phyloP scores from a whole-genome alignment of 2,329 filamentous ascomycete genomes.

The Claviceps sp. region DNA sequence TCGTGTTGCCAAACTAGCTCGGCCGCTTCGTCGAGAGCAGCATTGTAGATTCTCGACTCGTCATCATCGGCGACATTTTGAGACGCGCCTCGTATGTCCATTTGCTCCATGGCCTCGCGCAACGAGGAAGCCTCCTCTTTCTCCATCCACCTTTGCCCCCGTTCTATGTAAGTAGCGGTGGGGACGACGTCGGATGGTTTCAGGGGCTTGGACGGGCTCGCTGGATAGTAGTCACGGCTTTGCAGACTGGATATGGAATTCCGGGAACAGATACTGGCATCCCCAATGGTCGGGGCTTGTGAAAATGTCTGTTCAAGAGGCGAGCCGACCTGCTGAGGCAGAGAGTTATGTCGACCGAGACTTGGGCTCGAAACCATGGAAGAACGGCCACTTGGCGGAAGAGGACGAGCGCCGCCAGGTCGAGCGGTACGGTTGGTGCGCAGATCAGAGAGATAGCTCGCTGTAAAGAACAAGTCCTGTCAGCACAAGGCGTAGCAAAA shows the following conservation, averaged over 20 bases:
- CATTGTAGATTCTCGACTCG: conserved; percentile 53
- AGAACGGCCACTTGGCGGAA: conserved; percentile 25
- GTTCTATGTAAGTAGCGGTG: conserved; percentile 58
- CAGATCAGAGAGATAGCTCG: conserved; percentile 56
- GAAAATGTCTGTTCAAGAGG: conserved; percentile 15
- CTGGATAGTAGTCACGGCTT: conserved; percentile 40
- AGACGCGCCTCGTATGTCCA: conserved; percentile 40
- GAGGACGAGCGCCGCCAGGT: conserved; percentile 58
- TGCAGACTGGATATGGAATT: conserved; percentile 31
- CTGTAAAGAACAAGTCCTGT: conserved; percentile 25
- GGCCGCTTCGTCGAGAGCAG: conserved; percentile 63
- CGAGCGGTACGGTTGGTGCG: conserved; percentile 53
- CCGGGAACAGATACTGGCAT: conserved; percentile 34
- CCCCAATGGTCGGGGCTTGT: conserved; percentile 25
- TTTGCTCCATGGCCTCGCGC: conserved; percentile 58
- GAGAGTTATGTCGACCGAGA: conserved; percentile 17
- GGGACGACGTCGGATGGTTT: conserved; percentile 49
- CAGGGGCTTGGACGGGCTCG: conserved; percentile 28
- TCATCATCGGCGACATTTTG: conserved; percentile 27
- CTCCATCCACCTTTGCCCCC: conserved; percentile 65
- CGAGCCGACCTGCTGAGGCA: conserved; percentile 15
- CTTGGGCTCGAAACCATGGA: conserved; percentile 16
- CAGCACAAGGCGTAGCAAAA: neutral
- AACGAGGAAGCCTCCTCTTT: conserved; percentile 62
- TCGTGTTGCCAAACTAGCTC: conserved; percentile 69